Evolutionary conservation across 2,329 filamentous ascomycete genomes (phyloP).

Genomic region (Didymella keratinophila): DNA sequence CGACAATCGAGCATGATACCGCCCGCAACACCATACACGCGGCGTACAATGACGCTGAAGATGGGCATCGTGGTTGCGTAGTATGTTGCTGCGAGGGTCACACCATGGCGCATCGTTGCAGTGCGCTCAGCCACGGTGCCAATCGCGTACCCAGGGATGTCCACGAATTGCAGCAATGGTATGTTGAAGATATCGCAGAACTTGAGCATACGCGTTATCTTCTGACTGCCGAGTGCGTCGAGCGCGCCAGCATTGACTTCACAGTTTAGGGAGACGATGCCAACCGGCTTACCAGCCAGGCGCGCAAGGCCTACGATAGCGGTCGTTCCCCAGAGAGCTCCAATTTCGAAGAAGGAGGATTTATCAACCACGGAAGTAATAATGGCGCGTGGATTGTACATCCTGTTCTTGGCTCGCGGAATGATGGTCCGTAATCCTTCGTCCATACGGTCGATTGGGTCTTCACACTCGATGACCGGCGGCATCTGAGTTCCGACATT

Average conservation of each 20-base stretch:
- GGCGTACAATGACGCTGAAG: conserved; percentile 68
- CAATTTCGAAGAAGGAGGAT: conserved; percentile 70
- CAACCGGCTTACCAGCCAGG: conserved; percentile 64
- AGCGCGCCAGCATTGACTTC: conserved; percentile 67
- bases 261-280: conserved; percentile 67
- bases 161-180: conserved; percentile 69
- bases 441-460: conserved; percentile 60
- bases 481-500: conserved; percentile 65
- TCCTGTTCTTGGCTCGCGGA: conserved; percentile 64
- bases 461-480: conserved; percentile 57
- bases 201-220: conserved; percentile 67
- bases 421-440: conserved; percentile 63
- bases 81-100: conserved; percentile 68
- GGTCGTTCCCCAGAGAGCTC: conserved; percentile 68
- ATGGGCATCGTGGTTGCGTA: conserved; percentile 69
- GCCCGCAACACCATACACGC: conserved; percentile 70
- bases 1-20: conserved; percentile 70
- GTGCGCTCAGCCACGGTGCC: conserved; percentile 69
- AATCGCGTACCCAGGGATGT: conserved; percentile 68
- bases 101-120: conserved; percentile 70
- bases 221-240: conserved; percentile 68
- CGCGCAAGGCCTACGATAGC: conserved; percentile 68
- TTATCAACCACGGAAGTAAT: conserved; percentile 65
- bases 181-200: conserved; percentile 72
- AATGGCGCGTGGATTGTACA: conserved; percentile 67